Evolutionary conservation across 352 stramenopile genomes (phyloP).

Genomic region (Pythium aristosporum): DNA sequence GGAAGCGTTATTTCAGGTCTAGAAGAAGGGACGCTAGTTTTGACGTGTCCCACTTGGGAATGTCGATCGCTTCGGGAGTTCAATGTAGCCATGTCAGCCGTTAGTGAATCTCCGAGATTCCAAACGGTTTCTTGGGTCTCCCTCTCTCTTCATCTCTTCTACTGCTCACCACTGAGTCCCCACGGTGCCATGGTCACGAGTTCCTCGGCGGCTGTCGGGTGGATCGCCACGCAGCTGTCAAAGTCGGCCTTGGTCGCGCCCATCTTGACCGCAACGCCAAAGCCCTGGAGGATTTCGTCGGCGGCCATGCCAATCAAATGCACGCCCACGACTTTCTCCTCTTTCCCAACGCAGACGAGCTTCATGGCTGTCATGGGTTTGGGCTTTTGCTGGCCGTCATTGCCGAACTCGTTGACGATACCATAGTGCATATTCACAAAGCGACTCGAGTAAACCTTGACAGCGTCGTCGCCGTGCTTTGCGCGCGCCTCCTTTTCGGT

Average conservation of each 20-base stretch:
- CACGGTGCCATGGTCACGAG: constrained; percentile 94
- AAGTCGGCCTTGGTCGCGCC: constrained; percentile 97
- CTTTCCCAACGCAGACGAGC: constrained; percentile 84
- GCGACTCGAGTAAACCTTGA: constrained; percentile 95
- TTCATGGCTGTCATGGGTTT: constrained; percentile 97
- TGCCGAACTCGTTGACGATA: constrained; percentile 43
- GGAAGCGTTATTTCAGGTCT: too few relatives aligned
- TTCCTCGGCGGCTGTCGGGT: constrained; percentile 96
- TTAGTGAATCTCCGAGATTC: constrained; percentile 28
- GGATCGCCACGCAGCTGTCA: constrained; percentile 94
- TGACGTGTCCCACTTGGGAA: neutral
- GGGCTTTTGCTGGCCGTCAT: constrained; percentile 58
- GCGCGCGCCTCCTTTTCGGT: constrained; percentile 91
- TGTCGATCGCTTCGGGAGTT: neutral
- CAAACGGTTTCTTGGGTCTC: neutral
- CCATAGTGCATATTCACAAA: constrained; percentile 97
- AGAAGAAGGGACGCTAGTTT: too few relatives aligned
- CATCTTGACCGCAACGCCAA: constrained; percentile 99
- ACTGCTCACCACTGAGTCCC: constrained; percentile 36
- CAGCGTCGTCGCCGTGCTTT: constrained; percentile 91
- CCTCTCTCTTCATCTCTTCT: constrained; percentile 4
- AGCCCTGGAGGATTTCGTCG: constrained; percentile 99
- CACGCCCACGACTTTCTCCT: constrained; percentile 95
- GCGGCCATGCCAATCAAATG: constrained; percentile 94
- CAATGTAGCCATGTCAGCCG: constrained; percentile 8